A percentile compares a stretch with the other conserved stretches of the same genome.
Evolutionary conservation across 495 filamentous ascomycete species (phyloP).

Genomic region (Trichoderma reesei): DNA sequence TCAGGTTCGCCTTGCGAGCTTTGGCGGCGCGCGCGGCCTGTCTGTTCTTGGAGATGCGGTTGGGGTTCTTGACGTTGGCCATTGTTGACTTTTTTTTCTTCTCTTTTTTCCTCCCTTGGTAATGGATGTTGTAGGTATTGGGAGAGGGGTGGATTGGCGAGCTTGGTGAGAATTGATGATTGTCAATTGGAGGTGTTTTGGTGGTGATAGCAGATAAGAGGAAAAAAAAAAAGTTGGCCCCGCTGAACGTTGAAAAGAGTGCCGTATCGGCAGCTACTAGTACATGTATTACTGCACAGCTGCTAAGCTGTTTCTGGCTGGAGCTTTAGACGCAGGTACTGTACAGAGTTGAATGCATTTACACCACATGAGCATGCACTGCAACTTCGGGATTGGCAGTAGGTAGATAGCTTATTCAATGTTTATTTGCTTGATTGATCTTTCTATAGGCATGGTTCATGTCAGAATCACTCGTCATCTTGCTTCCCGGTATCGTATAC

Average conservation of each 20-base stretch:
- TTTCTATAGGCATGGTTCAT: not conserved
- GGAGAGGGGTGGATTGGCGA: not conserved
- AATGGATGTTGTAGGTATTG: not conserved
- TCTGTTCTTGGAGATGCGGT: constrained; percentile 33
- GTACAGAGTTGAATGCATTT: not conserved
- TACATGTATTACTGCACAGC: not conserved
- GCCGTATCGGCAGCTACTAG: no score
- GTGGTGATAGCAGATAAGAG: not conserved
- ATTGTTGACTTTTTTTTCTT: constrained; percentile 14
- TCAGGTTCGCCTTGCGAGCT: constrained; percentile 16
- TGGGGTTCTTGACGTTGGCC: constrained; percentile 38
- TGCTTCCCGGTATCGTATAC: not conserved
- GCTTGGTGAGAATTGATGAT: not conserved
- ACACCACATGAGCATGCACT: not conserved
- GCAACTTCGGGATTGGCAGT: not conserved
- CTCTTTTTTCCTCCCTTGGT: not conserved
- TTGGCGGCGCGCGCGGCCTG: constrained; percentile 26
- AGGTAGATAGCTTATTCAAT: not conserved
- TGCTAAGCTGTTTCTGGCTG: not conserved
- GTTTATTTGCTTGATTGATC: not conserved
- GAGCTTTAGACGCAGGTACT: not conserved
- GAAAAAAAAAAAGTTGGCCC: constrained; percentile 2
- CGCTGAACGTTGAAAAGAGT: not conserved
- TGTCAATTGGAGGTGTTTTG: no score
- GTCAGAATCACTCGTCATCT: not conserved